Evolutionary conservation across 345 rosid species (phyloP).

Genomic region (Pelargonium nanum): DNA sequence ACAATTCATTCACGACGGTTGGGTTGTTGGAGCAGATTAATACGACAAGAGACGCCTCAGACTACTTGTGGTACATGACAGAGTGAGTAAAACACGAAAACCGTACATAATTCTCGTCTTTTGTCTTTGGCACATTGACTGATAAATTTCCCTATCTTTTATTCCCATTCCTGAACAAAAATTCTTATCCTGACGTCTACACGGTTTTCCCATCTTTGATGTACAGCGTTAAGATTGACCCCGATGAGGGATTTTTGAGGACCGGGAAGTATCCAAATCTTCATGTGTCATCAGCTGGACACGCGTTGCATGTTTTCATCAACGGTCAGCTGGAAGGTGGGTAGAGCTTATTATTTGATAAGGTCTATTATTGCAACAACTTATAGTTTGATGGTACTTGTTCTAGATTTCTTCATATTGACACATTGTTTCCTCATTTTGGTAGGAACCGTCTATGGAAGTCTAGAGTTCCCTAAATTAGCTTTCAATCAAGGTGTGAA

Average conservation of each 20-base stretch:
- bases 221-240: conserved; percentile 21
- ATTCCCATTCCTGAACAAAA: too few species aligned
- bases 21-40: conserved; percentile 97
- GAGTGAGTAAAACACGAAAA: conserved; percentile 66
- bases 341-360: neutral
- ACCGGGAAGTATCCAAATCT: conserved; percentile 26
- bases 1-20: conserved; percentile 56
- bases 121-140: neutral
- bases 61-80: conserved; percentile 95
- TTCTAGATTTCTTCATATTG: neutral
- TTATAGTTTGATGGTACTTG: neutral
- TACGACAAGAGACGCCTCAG: conserved; percentile 77
- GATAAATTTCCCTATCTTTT: neutral
- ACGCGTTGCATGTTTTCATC: conserved; percentile 38
- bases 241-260: conserved; percentile 28
- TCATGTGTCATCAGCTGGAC: conserved; percentile 38
- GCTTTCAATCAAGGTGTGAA: conserved; percentile 57
- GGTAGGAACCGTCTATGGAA: conserved; percentile 84
- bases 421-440: conserved; percentile 1
- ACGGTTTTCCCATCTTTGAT: too few species aligned
- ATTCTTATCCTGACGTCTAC: too few species aligned
- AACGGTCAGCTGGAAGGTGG: conserved; percentile 32
- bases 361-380: neutral
- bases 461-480: conserved; percentile 82
- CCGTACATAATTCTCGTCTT: neutral